Percentiles rank a stretch among this genome's conserved stretches.
Evolutionary conservation across 1,284 basidiomycete species (phyloP).

Genomic region (Flammula alnicola): DNA sequence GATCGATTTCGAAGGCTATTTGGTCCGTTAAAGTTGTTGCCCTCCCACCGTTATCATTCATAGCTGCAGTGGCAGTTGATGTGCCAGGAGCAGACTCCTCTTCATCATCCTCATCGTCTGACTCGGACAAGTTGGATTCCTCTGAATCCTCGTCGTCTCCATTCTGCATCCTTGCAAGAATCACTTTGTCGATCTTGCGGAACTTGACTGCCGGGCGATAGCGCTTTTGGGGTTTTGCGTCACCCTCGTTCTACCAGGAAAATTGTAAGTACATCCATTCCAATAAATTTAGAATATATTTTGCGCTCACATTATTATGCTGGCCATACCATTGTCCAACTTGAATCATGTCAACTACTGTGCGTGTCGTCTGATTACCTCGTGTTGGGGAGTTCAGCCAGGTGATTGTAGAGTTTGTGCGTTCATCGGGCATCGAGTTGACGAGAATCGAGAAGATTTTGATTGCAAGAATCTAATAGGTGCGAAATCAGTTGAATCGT

Average conservation of each 20-base stretch:
- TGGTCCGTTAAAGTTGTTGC: background rate
- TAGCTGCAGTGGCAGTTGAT: no score
- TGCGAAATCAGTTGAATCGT: no score
- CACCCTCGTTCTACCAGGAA: no score
- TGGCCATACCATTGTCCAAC: conserved; percentile 28
- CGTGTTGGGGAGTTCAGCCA: conserved; percentile 37
- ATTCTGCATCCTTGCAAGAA: conserved; percentile 4
- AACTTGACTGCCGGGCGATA: conserved; percentile 15
- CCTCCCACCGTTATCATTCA: background rate
- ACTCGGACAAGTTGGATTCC: background rate
- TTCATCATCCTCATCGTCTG: background rate
- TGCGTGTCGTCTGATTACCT: conserved; percentile 28
- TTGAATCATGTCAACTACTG: conserved; percentile 35
- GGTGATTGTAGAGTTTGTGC: conserved; percentile 41
- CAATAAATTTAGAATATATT: no score
- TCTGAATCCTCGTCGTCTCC: background rate
- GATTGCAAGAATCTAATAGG: no score
- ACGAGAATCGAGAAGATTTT: conserved; percentile 37
- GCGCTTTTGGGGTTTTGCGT: no score
- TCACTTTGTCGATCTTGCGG: conserved; percentile 9
- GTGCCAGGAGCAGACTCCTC: background rate
- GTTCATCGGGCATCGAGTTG: conserved; percentile 45
- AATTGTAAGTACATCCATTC: no score
- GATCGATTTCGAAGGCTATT: conserved; percentile 8
- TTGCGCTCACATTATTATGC: conserved; percentile 10